Conservation (phyloP, 2,329 filamentous ascomycete species). For the Chrysosporium queenslandicum region DNA sequence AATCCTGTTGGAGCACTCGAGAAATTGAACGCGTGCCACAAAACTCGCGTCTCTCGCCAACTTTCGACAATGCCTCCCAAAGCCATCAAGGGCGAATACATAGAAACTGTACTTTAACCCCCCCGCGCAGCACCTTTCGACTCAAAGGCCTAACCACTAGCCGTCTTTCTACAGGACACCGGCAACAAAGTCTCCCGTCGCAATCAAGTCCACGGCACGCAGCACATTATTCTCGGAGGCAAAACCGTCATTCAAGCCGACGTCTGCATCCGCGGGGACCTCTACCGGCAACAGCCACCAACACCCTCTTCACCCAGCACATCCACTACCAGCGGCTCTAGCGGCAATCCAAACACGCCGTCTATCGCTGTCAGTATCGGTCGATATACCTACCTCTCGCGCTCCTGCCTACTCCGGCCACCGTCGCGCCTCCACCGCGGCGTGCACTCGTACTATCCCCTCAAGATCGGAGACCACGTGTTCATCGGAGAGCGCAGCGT, state of each 20-base stretch:
- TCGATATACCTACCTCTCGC: conserved; percentile 79
- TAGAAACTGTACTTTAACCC: conserved; percentile 65
- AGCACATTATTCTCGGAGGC: conserved; percentile 94
- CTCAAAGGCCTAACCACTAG: conserved; percentile 1
- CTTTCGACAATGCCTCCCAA: conserved; percentile 58
- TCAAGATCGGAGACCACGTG: conserved; percentile 90
- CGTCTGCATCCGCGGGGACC: conserved; percentile 85
- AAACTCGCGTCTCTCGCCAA: no score
- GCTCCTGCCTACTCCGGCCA: conserved; percentile 67
- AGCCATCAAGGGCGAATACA: conserved; percentile 79
- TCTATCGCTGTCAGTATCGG: conserved; percentile 67
- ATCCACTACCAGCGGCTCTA: conserved; percentile 16
- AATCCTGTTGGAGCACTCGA: no score
- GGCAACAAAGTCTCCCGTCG: conserved; percentile 97
- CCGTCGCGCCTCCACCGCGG: conserved; percentile 75
- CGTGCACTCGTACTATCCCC: conserved; percentile 55
- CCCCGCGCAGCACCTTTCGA: not conserved
- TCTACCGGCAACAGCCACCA: conserved; percentile 49
- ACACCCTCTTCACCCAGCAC: conserved; percentile 25
- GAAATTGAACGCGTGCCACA: no score
- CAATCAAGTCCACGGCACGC: conserved; percentile 82
- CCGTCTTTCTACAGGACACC: conserved; percentile 56
- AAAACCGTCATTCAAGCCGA: conserved; percentile 94
- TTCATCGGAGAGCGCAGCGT: conserved; percentile 69
- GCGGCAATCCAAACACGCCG: conserved; percentile 24